Base-by-base conservation (phyloP, 176 grass and related monocot genomes). In the Zea luxurians region DNA sequence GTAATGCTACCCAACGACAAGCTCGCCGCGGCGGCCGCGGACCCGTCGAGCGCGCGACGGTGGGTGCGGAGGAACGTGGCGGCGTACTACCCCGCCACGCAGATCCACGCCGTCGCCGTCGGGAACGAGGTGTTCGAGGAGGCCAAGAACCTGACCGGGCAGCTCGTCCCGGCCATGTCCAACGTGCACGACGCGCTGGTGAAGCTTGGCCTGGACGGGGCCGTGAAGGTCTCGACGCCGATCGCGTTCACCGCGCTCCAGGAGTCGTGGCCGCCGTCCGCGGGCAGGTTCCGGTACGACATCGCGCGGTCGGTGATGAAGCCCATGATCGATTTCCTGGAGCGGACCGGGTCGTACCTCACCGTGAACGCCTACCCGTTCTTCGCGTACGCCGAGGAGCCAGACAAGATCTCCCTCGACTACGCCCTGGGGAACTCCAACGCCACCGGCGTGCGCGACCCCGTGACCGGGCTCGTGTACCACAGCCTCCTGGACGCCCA, bases 281-380 rank as follows among this genome's bases (percentile, higher is more conserved):
- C 62, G 0, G 93, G 87, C 18, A 38, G 66, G n/a, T 96, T 96
- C 37, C 75, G 79, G 17, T 8, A 73, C 2, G 85, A 96, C 10
- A 16, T 96, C 36, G 76, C 90, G 1, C 21, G 53, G 61, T 1
- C 82, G 37, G 89, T 92, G 61, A 86, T 96, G 78, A 63, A 41
- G 38, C 90, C 89, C 2, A 84, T 96, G 87, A 27, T 96, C 0
- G 84, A 92, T 4, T 78, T 92, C 70, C 55, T 96, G 13, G 37
- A 66, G 3, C 75, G 53, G 44, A 86, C 89, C 0, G 87, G 87
- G 0, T 96, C 89, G 0, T 71, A 88, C 61, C 78, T 96, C 75
- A 82, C 77, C 80, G 13, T 96, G 0, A 96, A 92, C 4, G 54
- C 70, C 10, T 96, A 88, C 76, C 93, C 93, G 0, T 96, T 90